These are phyloP conservation scores for Puccinia triticina DNA, from an alignment of 1,284 basidiomycete genomes.

Conservation along the genomic window DNA sequence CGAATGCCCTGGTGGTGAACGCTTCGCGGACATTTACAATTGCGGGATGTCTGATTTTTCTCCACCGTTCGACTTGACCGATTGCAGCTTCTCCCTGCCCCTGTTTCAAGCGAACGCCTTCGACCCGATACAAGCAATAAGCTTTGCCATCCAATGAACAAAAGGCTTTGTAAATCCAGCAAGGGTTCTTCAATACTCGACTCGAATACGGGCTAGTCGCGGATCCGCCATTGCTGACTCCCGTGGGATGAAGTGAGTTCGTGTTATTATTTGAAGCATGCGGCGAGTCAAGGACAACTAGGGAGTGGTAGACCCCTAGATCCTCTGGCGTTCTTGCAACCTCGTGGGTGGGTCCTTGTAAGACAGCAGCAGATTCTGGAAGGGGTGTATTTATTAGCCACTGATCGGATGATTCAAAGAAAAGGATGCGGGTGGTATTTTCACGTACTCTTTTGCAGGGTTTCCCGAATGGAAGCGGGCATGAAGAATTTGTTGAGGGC, in stretches of 20 bases:
- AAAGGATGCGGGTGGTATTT: conserved; percentile 57
- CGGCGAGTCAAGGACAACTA: conserved; percentile 73
- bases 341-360: conserved; percentile 56
- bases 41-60: conserved; percentile 79
- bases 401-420: too few species aligned
- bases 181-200: conserved; percentile 48
- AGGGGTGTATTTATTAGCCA: conserved; percentile 5
- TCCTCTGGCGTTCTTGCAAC: conserved; percentile 77
- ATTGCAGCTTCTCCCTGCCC: conserved; percentile 72
- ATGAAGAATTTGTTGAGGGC: conserved; percentile 67
- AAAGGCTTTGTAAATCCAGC: conserved; percentile 47
- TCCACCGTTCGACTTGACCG: conserved; percentile 82
- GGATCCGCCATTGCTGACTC: conserved; percentile 72
- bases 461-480: conserved; percentile 74
- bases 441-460: conserved; percentile 74
- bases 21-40: conserved; percentile 86
- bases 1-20: conserved; percentile 91
- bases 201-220: conserved; percentile 62
- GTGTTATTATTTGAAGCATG: conserved; percentile 65
- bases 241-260: conserved; percentile 72
- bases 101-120: conserved; percentile 80
- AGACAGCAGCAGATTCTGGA: conserved; percentile 47
- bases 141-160: conserved; percentile 57
- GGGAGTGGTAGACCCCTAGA: conserved; percentile 85
- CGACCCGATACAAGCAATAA: conserved; percentile 55